Evolutionary conservation across 2,329 filamentous ascomycete genomes (phyloP).

Genomic region (Diaporthe nobilis): DNA sequence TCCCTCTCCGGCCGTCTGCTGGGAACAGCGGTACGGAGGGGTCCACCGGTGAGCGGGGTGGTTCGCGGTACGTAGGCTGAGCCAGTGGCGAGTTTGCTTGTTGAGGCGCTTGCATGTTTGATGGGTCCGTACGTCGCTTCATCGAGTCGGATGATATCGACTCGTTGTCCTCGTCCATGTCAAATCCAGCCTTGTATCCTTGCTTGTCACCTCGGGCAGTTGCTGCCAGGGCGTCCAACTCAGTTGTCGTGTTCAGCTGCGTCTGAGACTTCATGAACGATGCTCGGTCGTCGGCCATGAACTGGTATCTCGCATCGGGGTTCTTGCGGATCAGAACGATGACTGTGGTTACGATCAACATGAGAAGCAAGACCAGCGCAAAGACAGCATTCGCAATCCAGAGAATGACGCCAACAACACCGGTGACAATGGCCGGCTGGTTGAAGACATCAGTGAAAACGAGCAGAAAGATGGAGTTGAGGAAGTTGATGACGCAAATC

Average conservation of each 20-base stretch:
- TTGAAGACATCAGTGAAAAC: conserved; percentile 91
- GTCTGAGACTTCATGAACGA: conserved; percentile 98
- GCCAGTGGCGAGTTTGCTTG: conserved; percentile 38
- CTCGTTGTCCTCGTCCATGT: conserved; percentile 80
- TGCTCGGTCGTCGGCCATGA: conserved; percentile 95
- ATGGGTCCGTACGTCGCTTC: conserved; percentile 59
- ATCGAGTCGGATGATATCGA: conserved; percentile 74
- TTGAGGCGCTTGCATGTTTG: conserved; percentile 41
- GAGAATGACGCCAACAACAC: conserved; percentile 90
- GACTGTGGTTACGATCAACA: conserved; percentile 81
- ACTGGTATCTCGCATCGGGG: conserved; percentile 94
- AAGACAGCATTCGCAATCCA: conserved; percentile 91
- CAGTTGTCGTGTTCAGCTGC: conserved; percentile 81
- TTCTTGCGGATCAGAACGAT: conserved; percentile 86
- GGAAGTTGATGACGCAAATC: conserved; percentile 89
- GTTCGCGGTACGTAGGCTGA: conserved; percentile 45
- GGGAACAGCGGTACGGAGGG: conserved; percentile 67
- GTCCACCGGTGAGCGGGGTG: conserved; percentile 62
- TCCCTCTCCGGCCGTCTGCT: conserved; percentile 49
- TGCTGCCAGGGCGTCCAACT: conserved; percentile 89
- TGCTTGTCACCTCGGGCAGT: conserved; percentile 88
- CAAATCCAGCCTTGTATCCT: conserved; percentile 69
- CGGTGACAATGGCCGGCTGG: conserved; percentile 85
- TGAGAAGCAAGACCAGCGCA: conserved; percentile 83
- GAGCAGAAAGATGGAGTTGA: conserved; percentile 90